Base-by-base conservation (phyloP, 139 green algal genomes). In the Monoraphidium neglectum region DNA sequence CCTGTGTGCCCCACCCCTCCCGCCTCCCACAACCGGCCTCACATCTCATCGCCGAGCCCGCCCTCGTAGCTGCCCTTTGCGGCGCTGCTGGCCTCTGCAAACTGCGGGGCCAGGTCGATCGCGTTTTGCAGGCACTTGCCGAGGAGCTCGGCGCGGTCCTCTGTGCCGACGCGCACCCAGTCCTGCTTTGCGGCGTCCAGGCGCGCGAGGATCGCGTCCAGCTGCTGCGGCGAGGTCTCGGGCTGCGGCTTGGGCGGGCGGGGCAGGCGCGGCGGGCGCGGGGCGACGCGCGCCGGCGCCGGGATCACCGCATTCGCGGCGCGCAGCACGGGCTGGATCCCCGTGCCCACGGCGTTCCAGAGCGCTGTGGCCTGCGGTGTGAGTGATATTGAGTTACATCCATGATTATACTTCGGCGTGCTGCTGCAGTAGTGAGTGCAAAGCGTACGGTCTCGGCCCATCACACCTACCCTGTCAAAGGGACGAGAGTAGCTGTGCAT, bases 11-110 rank as follows among this genome's bases (percentile, higher is more conserved):
- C n/a, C n/a, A n/a, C n/a, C 43, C 43, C 43, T 12, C 8, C 43
- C 43, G 8, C 43, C 8, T 12, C 23, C 40, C 40, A n/a, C 47
- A 36, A 1, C 40, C 65, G 36, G 0, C 56, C 77, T 70, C 67
- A 88, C 77, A 83, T 77, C 40, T 94, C 90, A 51, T 94, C 90
- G 12, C 83, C 90, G 4, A 86, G 77, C 30, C 90, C 90, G 26
- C 28, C 57, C 33, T 87, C 86, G 36, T 88, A 94, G 4, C 78
- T 79, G 8, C 90, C 90, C 63, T 94, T 94, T 36, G 78, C 77
- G 3, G 30, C 18, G 0, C 79, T 74, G 1, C 65, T 78, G 2
- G 67, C 76, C 2, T 33, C 61, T 5, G 86, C 87, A 6, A 90
- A 68, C 35, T 90, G 84, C 33, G 53, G 32, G 10, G 46, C 37